Evolutionary conservation across 1,284 basidiomycete species (phyloP).

Genomic region (Thecaphora frezii): DNA sequence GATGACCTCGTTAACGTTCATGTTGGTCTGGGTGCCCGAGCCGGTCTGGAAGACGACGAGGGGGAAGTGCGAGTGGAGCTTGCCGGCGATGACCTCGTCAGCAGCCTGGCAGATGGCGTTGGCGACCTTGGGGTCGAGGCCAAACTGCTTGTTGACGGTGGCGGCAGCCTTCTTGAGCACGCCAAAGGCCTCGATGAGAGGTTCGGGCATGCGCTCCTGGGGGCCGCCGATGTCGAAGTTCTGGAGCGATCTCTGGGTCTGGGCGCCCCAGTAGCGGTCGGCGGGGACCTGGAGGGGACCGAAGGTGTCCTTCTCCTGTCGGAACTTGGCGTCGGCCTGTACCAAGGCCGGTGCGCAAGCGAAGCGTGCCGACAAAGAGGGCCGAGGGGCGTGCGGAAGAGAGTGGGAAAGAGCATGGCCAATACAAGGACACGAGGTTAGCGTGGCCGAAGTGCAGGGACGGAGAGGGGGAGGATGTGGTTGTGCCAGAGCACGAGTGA

Average conservation of each 20-base stretch:
- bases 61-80: conserved; percentile 83
- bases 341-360: neutral
- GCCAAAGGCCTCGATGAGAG: conserved; percentile 96
- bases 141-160: conserved; percentile 85
- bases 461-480: neutral
- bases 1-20: conserved; percentile 99
- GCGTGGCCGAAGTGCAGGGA: neutral
- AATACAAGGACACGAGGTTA: neutral
- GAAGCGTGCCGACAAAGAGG: neutral
- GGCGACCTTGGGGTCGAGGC: conserved; percentile 84
- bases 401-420: no score
- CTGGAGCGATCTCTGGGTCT: conserved; percentile 94
- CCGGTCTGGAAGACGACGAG: conserved; percentile 99
- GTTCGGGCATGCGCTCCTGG: conserved; percentile 85
- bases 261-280: conserved; percentile 96
- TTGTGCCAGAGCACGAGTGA: no score
- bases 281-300: conserved; percentile 90
- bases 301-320: conserved; percentile 71
- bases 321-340: conserved; percentile 26
- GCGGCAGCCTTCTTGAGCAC: conserved; percentile 97
- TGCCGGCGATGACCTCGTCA: conserved; percentile 96
- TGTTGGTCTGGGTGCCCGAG: conserved; percentile 98
- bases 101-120: conserved; percentile 89
- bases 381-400: no score
- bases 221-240: conserved; percentile 99